Percentiles rank a stretch among this genome's conserved stretches.
Conservation (phyloP, 345 rosid genomes). For the Brassica incana region DNA sequence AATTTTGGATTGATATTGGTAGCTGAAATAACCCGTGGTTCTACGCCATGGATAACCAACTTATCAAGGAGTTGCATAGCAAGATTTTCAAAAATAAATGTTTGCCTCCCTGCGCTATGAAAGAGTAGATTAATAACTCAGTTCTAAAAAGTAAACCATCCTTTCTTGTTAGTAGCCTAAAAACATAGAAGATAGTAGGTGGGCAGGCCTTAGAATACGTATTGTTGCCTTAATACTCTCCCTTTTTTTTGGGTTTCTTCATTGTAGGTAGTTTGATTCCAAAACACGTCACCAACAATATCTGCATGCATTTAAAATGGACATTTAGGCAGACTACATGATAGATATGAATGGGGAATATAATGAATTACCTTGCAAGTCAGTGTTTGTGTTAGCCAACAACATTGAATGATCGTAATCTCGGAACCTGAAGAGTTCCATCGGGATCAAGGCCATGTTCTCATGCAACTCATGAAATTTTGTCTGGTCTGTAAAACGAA, state of each 20-base stretch:
- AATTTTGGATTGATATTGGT: too few relatives aligned
- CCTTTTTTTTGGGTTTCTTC: not conserved
- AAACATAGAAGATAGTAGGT: too few relatives aligned
- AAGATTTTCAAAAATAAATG: too few relatives aligned
- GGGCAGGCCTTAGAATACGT: not conserved
- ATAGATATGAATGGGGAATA: not conserved
- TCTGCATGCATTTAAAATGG: not conserved
- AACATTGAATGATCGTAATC: not conserved
- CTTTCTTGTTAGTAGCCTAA: too few relatives aligned
- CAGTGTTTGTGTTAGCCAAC: not conserved
- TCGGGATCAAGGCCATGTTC: not conserved
- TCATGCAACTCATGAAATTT: not conserved
- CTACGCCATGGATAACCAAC: too few relatives aligned
- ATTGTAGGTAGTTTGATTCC: not conserved
- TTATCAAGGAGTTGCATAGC: not conserved
- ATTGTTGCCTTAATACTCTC: not conserved
- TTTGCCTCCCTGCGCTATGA: too few relatives aligned
- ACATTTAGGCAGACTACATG: not conserved
- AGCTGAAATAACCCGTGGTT: too few relatives aligned
- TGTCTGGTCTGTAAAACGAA: too few relatives aligned
- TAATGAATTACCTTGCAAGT: not conserved
- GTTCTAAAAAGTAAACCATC: too few relatives aligned
- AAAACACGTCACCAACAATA: not conserved
- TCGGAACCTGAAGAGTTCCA: not conserved
- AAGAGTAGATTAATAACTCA: too few relatives aligned